Evolutionary conservation across 768 basidiomycete genomes (phyloP).

Genomic region (Collybia sordida): DNA sequence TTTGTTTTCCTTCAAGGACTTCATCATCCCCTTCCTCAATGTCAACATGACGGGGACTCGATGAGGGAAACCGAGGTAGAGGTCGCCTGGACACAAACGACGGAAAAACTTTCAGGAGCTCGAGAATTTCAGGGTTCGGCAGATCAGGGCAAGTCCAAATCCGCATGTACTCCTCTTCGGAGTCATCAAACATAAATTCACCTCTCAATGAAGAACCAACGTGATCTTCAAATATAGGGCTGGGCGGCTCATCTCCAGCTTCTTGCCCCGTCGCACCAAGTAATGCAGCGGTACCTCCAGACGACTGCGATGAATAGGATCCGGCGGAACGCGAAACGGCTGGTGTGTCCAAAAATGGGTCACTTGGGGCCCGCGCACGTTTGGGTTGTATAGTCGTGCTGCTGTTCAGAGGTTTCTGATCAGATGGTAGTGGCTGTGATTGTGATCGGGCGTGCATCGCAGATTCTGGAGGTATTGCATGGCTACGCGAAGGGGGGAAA

Average conservation of each 20-base stretch:
- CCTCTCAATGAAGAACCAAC: constrained; percentile 33
- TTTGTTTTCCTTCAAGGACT: constrained; percentile 49
- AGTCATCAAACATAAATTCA: constrained; percentile 26
- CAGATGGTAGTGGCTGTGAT: constrained; percentile 51
- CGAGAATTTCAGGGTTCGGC: constrained; percentile 68
- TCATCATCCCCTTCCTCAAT: constrained; percentile 71
- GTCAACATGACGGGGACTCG: constrained; percentile 45
- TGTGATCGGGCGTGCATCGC: constrained; percentile 53
- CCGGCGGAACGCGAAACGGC: constrained; percentile 53
- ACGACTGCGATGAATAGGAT: constrained; percentile 52
- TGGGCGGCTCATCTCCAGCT: constrained; percentile 39
- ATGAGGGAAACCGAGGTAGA: constrained; percentile 69
- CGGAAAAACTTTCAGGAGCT: constrained; percentile 74
- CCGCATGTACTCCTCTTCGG: constrained; percentile 57
- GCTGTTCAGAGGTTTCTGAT: constrained; percentile 39
- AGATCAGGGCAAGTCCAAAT: constrained; percentile 84
- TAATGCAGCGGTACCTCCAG: constrained; percentile 30
- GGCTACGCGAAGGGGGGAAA: constrained; percentile 22
- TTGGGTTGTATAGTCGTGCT: constrained; percentile 50
- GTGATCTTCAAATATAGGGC: constrained; percentile 32
- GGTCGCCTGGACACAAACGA: constrained; percentile 67
- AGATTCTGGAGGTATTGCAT: constrained; percentile 31
- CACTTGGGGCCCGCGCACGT: constrained; percentile 72
- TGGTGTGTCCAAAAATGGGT: constrained; percentile 75
- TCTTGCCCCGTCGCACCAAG: constrained; percentile 30